These are phyloP conservation scores for Kwoniella shandongensis DNA, from an alignment of 768 basidiomycete genomes.

Conservation along the genomic window DNA sequence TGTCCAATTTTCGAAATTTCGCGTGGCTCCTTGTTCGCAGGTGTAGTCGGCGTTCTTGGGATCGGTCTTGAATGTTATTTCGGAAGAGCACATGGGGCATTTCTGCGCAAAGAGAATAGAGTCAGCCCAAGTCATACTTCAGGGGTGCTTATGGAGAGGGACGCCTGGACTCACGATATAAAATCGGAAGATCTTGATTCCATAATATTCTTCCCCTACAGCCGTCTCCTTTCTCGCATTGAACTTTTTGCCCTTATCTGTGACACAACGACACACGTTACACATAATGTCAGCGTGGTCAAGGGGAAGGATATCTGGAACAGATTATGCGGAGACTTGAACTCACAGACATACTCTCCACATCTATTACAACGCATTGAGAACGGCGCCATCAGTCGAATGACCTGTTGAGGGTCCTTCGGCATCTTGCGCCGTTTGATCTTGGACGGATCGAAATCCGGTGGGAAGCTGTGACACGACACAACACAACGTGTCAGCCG, in stretches of 20 bases:
- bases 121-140: too few relatives aligned
- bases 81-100: slow-evolving; percentile 89
- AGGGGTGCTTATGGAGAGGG: too few relatives aligned
- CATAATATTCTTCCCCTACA: slow-evolving; percentile 93
- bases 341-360: slow-evolving; percentile 79
- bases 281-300: not conserved
- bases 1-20: slow-evolving; percentile 97
- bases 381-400: slow-evolving; percentile 98
- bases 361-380: slow-evolving; percentile 87
- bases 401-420: slow-evolving; percentile 94
- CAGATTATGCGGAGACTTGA: not conserved
- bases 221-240: slow-evolving; percentile 99
- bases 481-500: not conserved
- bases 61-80: slow-evolving; percentile 99
- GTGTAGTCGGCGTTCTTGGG: slow-evolving; percentile 64
- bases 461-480: slow-evolving; percentile 64
- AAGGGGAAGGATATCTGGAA: not conserved
- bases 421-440: slow-evolving; percentile 86
- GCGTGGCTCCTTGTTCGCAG: slow-evolving; percentile 93
- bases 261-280: not conserved
- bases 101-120: slow-evolving; percentile 54
- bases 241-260: slow-evolving; percentile 98
- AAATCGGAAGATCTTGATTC: slow-evolving; percentile 70
- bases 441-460: slow-evolving; percentile 96
- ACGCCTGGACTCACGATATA: slow-evolving; percentile 52